Evolutionary conservation across 2,329 filamentous ascomycete species (phyloP), one percentile per base, ranked within the genome.

Genomic region (Ceratocystis alfenasii): DNA sequence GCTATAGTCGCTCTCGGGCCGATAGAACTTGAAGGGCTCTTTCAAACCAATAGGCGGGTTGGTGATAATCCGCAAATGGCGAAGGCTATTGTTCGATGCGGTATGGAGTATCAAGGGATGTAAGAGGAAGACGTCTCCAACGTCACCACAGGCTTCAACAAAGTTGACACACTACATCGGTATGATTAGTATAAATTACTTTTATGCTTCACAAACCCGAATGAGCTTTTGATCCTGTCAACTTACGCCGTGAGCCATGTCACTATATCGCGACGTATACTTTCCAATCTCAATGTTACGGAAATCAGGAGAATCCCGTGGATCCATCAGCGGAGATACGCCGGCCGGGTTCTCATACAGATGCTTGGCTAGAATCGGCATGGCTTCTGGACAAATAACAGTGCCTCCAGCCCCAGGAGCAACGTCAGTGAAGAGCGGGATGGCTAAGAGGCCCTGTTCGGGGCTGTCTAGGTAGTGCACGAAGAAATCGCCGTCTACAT

Each of bases 401-500:
- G 86, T 89, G 3, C 83, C 87, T 30, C 87, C 87, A 4, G 83
- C 85, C 44, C 79, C 77, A 0, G 81, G 74, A 7, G 76, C 74
- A 63, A 89, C 82, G 71, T 88, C 85, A 0, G 79, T 84, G 75
- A 86, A 89, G 4, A 88, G 73, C 1, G 86, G 86, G 50, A 87
- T 87, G 12, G 88, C 84, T 0, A 89, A 77, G 15, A 89, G 74
- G 0, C 78, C 87, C 73, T 89, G 87, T 75, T 89, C 87, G 0
- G 83, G 83, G 22, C 82, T 86, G 72, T 89, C 86, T 45, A 89
- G 80, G 69, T 85, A 89, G 75, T 89, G 86, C 4, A 86, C 79
- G 72, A 89, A 89, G 73, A 87, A 88, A 70, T 89, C 86, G 7
- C 86, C 86, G 73, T 88, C 86, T 20, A 87, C 83, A 73, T 88